Percentiles rank a stretch among this genome's conserved stretches.
These are phyloP conservation scores for Coniochaeta prunicola DNA, from an alignment of 2,329 filamentous ascomycete genomes.

Conservation along the genomic window DNA sequence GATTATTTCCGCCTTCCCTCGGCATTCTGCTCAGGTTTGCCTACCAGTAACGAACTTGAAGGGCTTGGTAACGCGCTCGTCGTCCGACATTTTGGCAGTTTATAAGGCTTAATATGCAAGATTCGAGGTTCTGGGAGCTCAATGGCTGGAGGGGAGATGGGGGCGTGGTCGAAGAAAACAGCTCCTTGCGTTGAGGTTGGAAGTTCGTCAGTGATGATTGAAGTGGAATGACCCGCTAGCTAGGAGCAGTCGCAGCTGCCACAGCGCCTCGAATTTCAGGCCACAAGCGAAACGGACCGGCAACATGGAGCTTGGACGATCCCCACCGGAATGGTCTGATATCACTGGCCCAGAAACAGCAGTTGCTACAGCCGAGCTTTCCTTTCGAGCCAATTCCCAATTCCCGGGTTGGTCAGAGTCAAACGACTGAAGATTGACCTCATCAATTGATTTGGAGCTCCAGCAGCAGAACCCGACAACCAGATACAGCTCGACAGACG, in stretches of 20 bases:
- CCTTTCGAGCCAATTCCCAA: not conserved
- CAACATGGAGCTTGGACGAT: not conserved
- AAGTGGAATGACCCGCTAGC: not conserved
- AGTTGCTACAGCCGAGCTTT: not conserved
- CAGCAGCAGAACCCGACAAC: not conserved
- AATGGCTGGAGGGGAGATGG: conserved; percentile 20
- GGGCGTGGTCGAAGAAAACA: conserved; percentile 1
- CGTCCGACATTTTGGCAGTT: conserved; percentile 78
- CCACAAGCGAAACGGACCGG: not conserved
- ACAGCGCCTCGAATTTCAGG: not conserved
- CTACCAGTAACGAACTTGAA: conserved; percentile 99
- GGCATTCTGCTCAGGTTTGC: conserved; percentile 27
- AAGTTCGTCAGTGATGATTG: conserved; percentile 1
- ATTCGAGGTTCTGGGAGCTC: conserved; percentile 22
- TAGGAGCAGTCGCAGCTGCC: not conserved
- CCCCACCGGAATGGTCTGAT: not conserved
- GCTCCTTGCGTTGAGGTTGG: conserved; percentile 1
- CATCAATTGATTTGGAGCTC: conserved; percentile 4
- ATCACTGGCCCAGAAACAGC: not conserved
- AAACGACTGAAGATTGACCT: conserved; percentile 2
- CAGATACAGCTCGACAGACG: conserved; percentile 5
- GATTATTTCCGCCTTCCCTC: conserved; percentile 17
- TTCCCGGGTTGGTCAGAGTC: not conserved
- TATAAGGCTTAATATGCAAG: conserved; percentile 28
- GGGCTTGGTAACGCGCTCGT: conserved; percentile 87